Conservation (phyloP, 2,329 filamentous ascomycete genomes). For the Xylariaceae sp. region DNA sequence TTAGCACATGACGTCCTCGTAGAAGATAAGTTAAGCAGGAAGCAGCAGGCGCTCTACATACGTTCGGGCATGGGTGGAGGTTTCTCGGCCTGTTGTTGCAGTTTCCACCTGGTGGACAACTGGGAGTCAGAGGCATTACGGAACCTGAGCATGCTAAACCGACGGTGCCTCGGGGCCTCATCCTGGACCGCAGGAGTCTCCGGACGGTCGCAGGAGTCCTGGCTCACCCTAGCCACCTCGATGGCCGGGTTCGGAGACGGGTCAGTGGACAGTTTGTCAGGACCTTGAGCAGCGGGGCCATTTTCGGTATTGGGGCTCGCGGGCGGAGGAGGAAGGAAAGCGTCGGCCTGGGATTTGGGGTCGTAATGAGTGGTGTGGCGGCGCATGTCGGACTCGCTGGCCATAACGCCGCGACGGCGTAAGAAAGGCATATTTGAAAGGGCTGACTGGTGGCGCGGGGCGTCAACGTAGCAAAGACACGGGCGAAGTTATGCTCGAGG, state of each 20-base stretch:
- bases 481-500: conserved; percentile 18
- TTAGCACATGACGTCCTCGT: conserved; percentile 18
- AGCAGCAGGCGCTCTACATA: conserved; percentile 31
- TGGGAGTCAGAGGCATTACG: conserved; percentile 93
- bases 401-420: conserved; percentile 55
- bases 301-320: conserved; percentile 10
- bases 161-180: conserved; percentile 51
- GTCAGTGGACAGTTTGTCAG: conserved; percentile 22
- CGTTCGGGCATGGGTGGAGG: conserved; percentile 54
- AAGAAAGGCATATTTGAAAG: conserved; percentile 50
- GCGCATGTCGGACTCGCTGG: conserved; percentile 55
- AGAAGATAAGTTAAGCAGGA: not conserved
- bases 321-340: conserved; percentile 19
- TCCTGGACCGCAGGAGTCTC: conserved; percentile 49
- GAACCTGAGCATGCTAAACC: conserved; percentile 71
- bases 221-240: conserved; percentile 22
- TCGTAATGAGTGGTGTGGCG: conserved; percentile 42
- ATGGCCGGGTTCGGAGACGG: conserved; percentile 3
- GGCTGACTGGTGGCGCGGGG: conserved; percentile 6
- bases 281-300: conserved; percentile 12
- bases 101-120: conserved; percentile 67
- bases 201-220: conserved; percentile 34
- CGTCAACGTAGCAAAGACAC: conserved; percentile 16
- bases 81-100: conserved; percentile 52
- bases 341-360: conserved; percentile 20